Base-by-base conservation (phyloP, 306 rosid genomes). In the Prosopis cineraria region DNA sequence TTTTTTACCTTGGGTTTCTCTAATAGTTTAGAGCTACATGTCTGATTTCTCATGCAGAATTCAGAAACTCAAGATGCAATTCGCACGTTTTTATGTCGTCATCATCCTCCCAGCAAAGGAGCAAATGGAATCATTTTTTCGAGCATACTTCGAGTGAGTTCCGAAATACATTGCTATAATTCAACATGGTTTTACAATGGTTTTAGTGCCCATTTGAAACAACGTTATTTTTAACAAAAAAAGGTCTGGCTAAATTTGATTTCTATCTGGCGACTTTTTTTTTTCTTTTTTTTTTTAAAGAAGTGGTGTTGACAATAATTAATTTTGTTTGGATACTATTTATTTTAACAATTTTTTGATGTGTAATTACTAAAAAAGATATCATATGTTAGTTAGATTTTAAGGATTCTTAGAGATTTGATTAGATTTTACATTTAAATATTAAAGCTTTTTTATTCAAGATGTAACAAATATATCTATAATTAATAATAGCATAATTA, bases 61-160 rank as follows among this genome's bases (percentile, higher is more conserved):
- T 65, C 81, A 94, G 80, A 84, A 85, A 55, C 75, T 94, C 79
- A 92, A 84, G 88, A 75, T 74, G 6, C 96, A 94, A 77, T 92
- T 94, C 77, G 90, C 92, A 13, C 88, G 87, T 77, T 84, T 94
- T 75, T 92, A 90, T 44, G 91, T 88, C 72, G 87, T 83, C 60
- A 33, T 87, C 72, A 64, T 82, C 78, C 93, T 94, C 59, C 86
- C 91, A 79, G 87, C 82, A 50, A 84, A 73, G 80, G 93, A 90
- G 80, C 86, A 89, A 78, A 81, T 89, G 27, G 86, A 85, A 78
- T 88, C 89, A 72, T 94, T 92, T 85, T 84, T 62, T 80, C 83
- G 66, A 30, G 89, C 97, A 44, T 94, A 89, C 82, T 92, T 90
- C 91, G 78, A 84, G 98, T 94, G 85, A 85, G 96, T 70, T 79